phyloP scores from a whole-genome alignment of 345 rosid species.

The Carallia pectinifolia region DNA sequence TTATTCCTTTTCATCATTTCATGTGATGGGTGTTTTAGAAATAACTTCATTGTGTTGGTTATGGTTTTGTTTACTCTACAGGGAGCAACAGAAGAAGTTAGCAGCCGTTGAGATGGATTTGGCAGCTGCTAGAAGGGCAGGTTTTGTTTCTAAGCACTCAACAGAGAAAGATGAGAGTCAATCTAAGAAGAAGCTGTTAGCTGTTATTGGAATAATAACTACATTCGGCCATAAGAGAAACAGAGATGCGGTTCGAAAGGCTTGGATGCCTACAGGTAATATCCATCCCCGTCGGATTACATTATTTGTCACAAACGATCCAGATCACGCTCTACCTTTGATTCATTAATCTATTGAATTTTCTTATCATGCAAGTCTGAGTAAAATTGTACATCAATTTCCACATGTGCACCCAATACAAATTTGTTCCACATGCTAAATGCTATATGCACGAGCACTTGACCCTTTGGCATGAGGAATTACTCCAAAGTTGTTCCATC shows the following conservation, averaged over 20 bases:
- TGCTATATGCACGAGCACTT: no score
- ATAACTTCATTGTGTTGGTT: neutral
- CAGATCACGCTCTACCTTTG: no score
- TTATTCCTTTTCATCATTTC: neutral
- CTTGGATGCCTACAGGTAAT: constrained; percentile 76
- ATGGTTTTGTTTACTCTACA: constrained; percentile 26
- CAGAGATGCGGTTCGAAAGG: constrained; percentile 81
- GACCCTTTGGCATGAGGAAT: no score
- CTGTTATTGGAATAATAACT: constrained; percentile 73
- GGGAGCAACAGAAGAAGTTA: constrained; percentile 85
- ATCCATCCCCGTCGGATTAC: neutral
- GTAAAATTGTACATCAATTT: no score
- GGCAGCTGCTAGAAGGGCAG: constrained; percentile 60
- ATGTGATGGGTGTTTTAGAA: constrained; percentile 1
- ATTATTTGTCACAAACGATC: neutral
- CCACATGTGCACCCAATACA: no score
- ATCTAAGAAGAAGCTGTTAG: constrained; percentile 56
- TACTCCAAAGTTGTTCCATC: no score
- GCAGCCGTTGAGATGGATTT: constrained; percentile 68
- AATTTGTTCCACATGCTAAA: no score
- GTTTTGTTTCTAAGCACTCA: constrained; percentile 47
- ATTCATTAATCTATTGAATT: no score
- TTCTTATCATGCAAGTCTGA: no score
- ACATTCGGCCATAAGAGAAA: constrained; percentile 69
- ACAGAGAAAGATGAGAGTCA: constrained; percentile 30